Evolutionary conservation across 169 alveolate genomes (phyloP).

Genomic region (Eimeria maxima): DNA sequence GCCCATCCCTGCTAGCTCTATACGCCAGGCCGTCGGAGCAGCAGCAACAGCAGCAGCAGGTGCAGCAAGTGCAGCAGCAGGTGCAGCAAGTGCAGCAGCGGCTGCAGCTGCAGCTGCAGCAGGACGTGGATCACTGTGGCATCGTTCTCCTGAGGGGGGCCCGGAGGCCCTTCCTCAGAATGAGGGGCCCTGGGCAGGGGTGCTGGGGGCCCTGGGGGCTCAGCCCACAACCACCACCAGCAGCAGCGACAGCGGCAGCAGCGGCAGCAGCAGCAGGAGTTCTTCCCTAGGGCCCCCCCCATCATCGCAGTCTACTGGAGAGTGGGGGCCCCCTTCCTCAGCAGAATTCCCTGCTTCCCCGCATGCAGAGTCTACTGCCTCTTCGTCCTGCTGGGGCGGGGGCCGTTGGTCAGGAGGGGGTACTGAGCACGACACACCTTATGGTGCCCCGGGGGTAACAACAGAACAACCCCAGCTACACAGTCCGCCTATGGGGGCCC

Average conservation of each 20-base stretch:
- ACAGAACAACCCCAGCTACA: not conserved
- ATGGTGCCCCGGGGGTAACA: not conserved
- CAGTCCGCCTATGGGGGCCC: not conserved
- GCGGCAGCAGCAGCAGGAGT: conserved; percentile 23
- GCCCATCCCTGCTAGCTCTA: not conserved
- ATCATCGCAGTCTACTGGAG: not conserved
- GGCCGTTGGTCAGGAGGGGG: not conserved
- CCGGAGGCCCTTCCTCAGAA: not conserved
- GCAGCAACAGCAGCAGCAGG: conserved; percentile 34
- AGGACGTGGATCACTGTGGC: not conserved
- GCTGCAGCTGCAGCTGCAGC: conserved; percentile 46
- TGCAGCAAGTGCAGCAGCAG: not conserved
- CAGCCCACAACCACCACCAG: no score
- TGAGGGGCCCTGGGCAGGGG: conserved; percentile 39
- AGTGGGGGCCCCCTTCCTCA: conserved; percentile 11
- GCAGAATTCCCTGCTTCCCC: not conserved
- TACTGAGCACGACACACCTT: not conserved
- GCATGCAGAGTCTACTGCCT: not conserved
- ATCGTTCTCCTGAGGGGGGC: not conserved
- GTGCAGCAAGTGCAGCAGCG: conserved; percentile 13
- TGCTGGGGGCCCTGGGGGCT: conserved; percentile 32
- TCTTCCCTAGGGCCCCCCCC: not conserved
- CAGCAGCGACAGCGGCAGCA: no score
- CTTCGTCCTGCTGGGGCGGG: not conserved
- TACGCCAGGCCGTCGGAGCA: not conserved